A percentile compares a stretch with the other conserved stretches of the same genome.
Conservation (phyloP, 225 moss, liverwort and hornwort species). For the Thuidium tamariscinum region DNA sequence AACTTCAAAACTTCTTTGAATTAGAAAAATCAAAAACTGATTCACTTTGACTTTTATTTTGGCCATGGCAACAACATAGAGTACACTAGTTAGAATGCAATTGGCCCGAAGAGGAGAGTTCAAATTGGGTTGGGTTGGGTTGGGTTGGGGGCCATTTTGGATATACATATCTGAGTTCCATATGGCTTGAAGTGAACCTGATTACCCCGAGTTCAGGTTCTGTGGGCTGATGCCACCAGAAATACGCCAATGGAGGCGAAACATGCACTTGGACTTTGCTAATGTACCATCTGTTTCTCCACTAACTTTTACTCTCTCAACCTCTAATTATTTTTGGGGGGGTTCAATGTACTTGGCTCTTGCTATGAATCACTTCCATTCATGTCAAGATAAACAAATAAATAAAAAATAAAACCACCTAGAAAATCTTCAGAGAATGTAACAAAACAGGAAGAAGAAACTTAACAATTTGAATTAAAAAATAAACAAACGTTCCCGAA, state of each 20-base stretch:
- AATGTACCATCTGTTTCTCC: neutral
- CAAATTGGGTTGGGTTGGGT: too few species aligned
- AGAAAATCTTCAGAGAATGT: neutral
- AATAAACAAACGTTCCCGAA: neutral
- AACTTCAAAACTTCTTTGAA: too few species aligned
- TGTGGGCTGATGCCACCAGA: too few species aligned
- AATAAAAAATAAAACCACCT: too few species aligned
- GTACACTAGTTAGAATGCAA: neutral
- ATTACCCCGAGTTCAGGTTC: neutral
- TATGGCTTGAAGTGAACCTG: too few species aligned
- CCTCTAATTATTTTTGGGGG: neutral
- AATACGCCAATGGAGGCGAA: neutral
- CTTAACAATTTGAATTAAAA: neutral
- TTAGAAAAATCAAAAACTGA: too few species aligned
- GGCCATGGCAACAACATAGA: too few species aligned
- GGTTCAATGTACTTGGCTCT: neutral
- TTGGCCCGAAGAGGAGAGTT: neutral
- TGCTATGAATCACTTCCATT: too few species aligned
- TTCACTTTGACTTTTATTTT: too few species aligned
- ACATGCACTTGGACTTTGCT: neutral
- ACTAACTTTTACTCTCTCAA: neutral
- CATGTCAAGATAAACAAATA: too few species aligned
- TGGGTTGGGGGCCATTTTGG: neutral
- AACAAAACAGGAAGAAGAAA: neutral
- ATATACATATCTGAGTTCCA: neutral